Percentiles rank a stretch among this genome's conserved stretches.
phyloP scores from a whole-genome alignment of 495 filamentous ascomycete species.

The Hypoxylon intermedium region DNA sequence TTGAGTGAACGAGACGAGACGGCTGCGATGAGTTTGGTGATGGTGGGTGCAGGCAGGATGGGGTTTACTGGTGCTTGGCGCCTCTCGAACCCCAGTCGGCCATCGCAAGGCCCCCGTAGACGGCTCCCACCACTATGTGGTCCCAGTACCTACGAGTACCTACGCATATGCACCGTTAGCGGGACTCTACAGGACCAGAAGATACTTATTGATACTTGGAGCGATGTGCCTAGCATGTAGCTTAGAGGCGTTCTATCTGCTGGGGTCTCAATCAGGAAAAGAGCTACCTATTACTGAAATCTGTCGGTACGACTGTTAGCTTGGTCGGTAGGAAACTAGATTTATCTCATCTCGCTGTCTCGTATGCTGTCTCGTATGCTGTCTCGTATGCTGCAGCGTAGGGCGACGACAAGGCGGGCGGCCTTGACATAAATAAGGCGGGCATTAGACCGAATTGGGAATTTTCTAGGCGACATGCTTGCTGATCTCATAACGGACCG shows the following conservation, averaged over 20 bases:
- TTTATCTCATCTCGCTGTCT: conserved; percentile 12
- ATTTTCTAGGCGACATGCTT: conserved; percentile 4
- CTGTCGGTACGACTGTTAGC: conserved; percentile 13
- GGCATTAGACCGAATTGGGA: conserved; percentile 24
- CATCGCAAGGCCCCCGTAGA: conserved; percentile 35
- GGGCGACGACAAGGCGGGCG: conserved; percentile 7
- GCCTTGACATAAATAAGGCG: conserved; percentile 21
- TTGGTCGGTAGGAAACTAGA: conserved; percentile 8
- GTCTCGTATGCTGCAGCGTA: conserved; percentile 23
- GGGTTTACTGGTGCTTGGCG: conserved; percentile 40
- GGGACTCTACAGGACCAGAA: conserved; percentile 37
- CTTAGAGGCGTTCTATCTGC: conserved; percentile 13
- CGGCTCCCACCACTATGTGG: conserved; percentile 37
- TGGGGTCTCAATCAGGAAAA: conserved; percentile 23
- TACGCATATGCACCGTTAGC: conserved; percentile 34
- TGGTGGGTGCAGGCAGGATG: conserved; percentile 35
- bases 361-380: conserved; percentile 19
- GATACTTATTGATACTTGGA: conserved; percentile 42
- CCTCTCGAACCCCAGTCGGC: conserved; percentile 39
- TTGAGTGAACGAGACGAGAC: conserved; percentile 17
- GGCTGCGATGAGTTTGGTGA: conserved; percentile 35
- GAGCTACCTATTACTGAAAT: conserved; percentile 21
- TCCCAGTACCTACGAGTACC: too few relatives aligned
- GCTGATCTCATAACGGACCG: conserved; percentile 29
- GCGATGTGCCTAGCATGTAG: conserved; percentile 20